phyloP scores from a whole-genome alignment of 225 moss, liverwort and hornwort genomes.

The Pseudisothecium myosuroides region DNA sequence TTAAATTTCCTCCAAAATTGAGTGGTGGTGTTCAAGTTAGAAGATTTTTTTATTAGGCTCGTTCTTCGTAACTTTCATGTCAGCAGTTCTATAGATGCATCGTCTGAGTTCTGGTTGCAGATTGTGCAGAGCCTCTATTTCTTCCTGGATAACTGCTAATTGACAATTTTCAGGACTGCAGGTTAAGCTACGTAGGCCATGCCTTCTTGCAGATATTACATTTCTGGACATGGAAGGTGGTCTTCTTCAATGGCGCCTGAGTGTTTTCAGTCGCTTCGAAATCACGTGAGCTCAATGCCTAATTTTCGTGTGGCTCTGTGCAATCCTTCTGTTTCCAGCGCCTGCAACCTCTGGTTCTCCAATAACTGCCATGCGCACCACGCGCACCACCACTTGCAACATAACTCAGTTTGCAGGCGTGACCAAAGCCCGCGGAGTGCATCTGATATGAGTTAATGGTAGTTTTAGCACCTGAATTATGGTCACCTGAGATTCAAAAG shows the following conservation, averaged over 20 bases:
- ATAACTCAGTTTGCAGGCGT: background rate
- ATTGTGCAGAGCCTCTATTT: background rate
- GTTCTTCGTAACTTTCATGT: background rate
- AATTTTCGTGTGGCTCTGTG: background rate
- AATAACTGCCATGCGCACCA: conserved; percentile 18
- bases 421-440: background rate
- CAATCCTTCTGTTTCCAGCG: conserved; percentile 5
- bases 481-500: conserved; percentile 5
- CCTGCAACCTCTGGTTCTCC: background rate
- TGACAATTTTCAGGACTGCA: background rate
- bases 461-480: background rate
- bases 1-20: background rate
- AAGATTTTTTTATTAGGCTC: background rate
- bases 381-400: background rate
- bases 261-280: background rate
- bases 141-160: background rate
- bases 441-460: background rate
- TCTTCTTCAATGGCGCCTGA: background rate
- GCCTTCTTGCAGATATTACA: background rate
- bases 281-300: background rate
- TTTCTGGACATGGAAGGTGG: background rate
- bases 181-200: background rate
- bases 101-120: background rate
- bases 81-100: background rate
- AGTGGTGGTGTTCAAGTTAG: background rate